phyloP scores from a whole-genome alignment of 805 yeast genomes.

The Candida ortonii region DNA sequence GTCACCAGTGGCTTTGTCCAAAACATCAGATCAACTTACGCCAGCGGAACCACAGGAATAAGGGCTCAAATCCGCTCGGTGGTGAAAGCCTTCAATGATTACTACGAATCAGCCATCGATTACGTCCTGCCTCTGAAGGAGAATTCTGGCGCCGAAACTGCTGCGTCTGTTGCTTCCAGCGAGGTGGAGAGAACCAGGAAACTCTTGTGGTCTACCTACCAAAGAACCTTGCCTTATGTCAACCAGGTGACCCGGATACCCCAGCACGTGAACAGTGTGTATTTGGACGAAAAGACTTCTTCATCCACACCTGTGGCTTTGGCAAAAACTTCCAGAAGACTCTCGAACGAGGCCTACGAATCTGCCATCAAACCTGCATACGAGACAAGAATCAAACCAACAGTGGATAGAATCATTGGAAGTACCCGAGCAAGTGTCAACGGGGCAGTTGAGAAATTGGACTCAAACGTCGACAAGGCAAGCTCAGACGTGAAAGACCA shows the following conservation, averaged over 20 bases:
- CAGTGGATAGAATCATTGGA: conserved; percentile 28
- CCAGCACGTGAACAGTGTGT: conserved; percentile 32
- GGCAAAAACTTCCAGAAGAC: conserved; percentile 36
- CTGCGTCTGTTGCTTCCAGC: conserved; percentile 8
- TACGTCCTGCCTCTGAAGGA: conserved; percentile 28
- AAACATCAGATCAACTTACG: conserved; percentile 11
- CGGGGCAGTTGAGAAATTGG: conserved; percentile 22
- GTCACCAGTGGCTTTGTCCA: conserved; percentile 12
- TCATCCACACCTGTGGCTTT: conserved; percentile 33
- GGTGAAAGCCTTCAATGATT: conserved; percentile 30
- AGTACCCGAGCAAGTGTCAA: conserved; percentile 20
- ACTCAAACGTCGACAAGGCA: conserved; percentile 12
- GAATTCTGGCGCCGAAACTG: conserved; percentile 9
- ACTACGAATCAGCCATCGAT: conserved; percentile 27
- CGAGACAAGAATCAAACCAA: conserved; percentile 24
- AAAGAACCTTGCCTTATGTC: conserved; percentile 30
- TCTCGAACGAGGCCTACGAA: conserved; percentile 35
- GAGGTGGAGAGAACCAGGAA: conserved; percentile 29
- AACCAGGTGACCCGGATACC: conserved; percentile 28
- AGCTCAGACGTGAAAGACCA: conserved; percentile 10
- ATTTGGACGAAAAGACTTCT: conserved; percentile 29
- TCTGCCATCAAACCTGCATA: conserved; percentile 31
- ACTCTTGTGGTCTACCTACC: conserved; percentile 27
- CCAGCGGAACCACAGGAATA: conserved; percentile 9
- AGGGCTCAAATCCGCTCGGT: conserved; percentile 25